Base-by-base conservation (phyloP, 1,284 basidiomycete species). In the Cutaneotrichosporon sp. region DNA sequence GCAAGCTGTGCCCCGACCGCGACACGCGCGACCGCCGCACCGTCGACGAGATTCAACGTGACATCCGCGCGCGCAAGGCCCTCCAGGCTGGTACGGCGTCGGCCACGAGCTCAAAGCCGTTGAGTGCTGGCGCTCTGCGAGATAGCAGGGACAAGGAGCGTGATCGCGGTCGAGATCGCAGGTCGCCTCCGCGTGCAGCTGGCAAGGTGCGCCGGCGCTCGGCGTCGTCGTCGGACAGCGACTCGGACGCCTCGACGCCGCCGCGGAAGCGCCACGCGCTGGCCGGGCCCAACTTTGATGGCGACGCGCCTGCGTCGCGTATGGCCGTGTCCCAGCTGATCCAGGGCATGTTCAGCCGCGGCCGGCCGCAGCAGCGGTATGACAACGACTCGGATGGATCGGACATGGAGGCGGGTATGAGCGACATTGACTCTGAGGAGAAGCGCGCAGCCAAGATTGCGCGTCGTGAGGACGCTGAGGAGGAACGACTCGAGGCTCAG, bases 371-470 rank as follows among this genome's bases (percentile, higher is more conserved):
- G 13, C 52, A 63, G 42, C 53, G 42, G 16, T 70, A 73, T 60
- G 55, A 61, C 32, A 63, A 70, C 16, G 66, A 70, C 22, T 68
- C 65, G 14, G 69, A 67, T 58, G 69, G 62, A 30, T 71, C 69
- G 38, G 78, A 79, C 70, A 79, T 78, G 76, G 77, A 79, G 65
- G 77, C 77, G 21, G 76, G 76, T 2, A 60, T 78, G 56, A 70
- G 63, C 47, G 78, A 76, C 69, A 72, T 77, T 14, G 76, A 76
- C 61, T 64, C 59, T 52, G 75, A 79, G 66, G 76, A 78, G 67
- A 67, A 65, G 63, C 64, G 71, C 38, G 70, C 76, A 42, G 68
- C 70, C 52, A 66, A 66, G 62, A 75, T 76, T 46, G 78, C 76
- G 9, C 68, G 75, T 40, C 59, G 60, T 56, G 79, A 79, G 62